Base-by-base conservation (phyloP, 176 grass and related monocot genomes). In the Cymbopogon citratus region DNA sequence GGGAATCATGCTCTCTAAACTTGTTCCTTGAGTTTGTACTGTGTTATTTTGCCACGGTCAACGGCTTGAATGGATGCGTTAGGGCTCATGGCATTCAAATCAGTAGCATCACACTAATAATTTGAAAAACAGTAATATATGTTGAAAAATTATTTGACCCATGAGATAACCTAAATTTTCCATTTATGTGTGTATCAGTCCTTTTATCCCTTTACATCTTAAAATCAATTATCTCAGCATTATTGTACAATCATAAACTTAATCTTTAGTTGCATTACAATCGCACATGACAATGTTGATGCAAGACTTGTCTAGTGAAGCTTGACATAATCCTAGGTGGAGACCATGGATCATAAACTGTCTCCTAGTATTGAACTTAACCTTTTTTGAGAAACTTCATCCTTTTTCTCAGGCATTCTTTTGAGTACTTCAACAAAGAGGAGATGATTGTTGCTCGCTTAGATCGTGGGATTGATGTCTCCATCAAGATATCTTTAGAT, bases 391-490 rank as follows among this genome's bases (percentile, higher is more conserved):
- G 18, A 16, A 70, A 77, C 38, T 54, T 40, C 59, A 27, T 80
- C 80, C 3, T 79, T 71, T 84, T 35, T 84, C 80, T 33, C 91
- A 98, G 95, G 73, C 92, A 93, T 74, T 92, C 92, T 46, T 98
- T 95, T 85, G 88, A 93, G 73, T 95, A 95, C 78, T 84, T 78
- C 2, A 88, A 93, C 66, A 90, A 81, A 81, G 90, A 95, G 80
- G 87, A 89, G 67, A 82, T 75, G 52, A 72, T 98, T 19, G 80
- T 85, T 77, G 88, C 87, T 79, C 95, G 93, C 79, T 63, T 98
- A 76, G 92, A 85, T 52, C 84, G 92, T 45, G 95, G 90, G 11
- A 79, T 98, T 60, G 95, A 93, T 89, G 84, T 89, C 63, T 98
- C 82, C 79, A 91, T 98, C 38, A 89, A 95, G 87, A 90, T 89